Evolutionary conservation across 768 basidiomycete genomes (phyloP), one percentile per base, ranked within the genome.

Genomic region (Ramaria sp.): DNA sequence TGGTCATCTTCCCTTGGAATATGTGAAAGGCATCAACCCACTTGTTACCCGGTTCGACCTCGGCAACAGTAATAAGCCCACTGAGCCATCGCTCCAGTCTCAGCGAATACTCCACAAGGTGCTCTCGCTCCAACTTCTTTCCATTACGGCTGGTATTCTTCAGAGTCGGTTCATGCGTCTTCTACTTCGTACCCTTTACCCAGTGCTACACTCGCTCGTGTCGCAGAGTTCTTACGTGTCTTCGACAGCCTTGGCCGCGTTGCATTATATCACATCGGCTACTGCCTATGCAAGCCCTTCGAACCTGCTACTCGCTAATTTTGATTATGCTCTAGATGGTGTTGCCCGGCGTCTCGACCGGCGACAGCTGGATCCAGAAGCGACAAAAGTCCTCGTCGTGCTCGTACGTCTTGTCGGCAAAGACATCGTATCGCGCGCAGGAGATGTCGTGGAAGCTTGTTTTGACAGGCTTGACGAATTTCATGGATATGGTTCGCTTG

Each of bases 391-490:
- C 6, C 75, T 99, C 20, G 79, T 82, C 13, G 72, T 93, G 27
- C 82, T 97, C 66, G 80, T 98, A 57, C 83, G 87, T 9, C 75
- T 98, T 12, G 89, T 95, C 7, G 95, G 96, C 0, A 75, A 76
- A 30, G 86, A 88, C 54, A 83, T 98, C 33, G 90, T 98, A 0
- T 83, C 88, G 47, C 83, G 84, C 62, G 93, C 96, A 7, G 84
- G 86, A 13, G 96, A 97, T 67, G 84, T 98, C 10, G 92, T 98
- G 10, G 95, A 96, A 68, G 94, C 96, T 68, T 94, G 95, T 59
- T 98, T 98, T 63, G 95, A 97, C 69, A 83, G 93, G 30, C 74
- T 98, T 19, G 96, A 98, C 64, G 92, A 96, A 61, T 98, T 82
- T 66, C 95, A 98, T 68, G 95, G 93, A 13, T 97, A 99, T 69